These are phyloP conservation scores for Boletus pseudopeckii DNA, from an alignment of 768 basidiomycete species.

Conservation along the genomic window DNA sequence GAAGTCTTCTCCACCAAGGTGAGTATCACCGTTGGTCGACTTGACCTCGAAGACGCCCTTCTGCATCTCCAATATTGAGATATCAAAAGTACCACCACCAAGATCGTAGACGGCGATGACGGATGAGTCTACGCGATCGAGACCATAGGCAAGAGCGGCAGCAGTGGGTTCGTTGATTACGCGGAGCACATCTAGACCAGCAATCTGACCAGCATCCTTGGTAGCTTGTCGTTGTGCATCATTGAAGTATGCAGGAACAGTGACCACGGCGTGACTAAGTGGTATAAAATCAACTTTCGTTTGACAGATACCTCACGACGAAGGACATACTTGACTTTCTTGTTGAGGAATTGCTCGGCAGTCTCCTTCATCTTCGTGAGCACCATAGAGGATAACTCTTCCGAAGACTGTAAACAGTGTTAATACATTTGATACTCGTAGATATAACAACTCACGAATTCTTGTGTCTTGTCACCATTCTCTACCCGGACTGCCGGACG, in stretches of 20 bases:
- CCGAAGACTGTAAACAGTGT: slow-evolving; percentile 58
- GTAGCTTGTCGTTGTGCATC: slow-evolving; percentile 99
- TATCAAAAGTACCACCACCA: slow-evolving; percentile 98
- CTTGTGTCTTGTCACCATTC: slow-evolving; percentile 77
- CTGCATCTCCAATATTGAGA: slow-evolving; percentile 99
- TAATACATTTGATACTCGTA: not conserved
- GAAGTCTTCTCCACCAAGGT: slow-evolving; percentile 96
- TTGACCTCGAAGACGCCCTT: slow-evolving; percentile 99
- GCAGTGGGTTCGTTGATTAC: slow-evolving; percentile 99
- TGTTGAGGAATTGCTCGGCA: slow-evolving; percentile 89
- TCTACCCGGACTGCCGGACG: slow-evolving; percentile 84
- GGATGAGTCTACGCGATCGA: slow-evolving; percentile 76
- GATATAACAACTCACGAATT: slow-evolving; percentile 55
- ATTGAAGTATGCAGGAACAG: slow-evolving; percentile 99
- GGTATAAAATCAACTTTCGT: slow-evolving; percentile 1
- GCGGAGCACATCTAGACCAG: slow-evolving; percentile 94
- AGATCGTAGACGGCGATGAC: slow-evolving; percentile 98
- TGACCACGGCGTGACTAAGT: slow-evolving; percentile 79
- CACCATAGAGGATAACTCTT: slow-evolving; percentile 86
- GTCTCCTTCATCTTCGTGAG: slow-evolving; percentile 94
- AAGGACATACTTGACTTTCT: slow-evolving; percentile 80
- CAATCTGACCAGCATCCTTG: slow-evolving; percentile 96
- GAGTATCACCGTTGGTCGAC: slow-evolving; percentile 99
- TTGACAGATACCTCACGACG: not conserved
- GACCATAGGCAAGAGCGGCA: slow-evolving; percentile 96